Conservation (phyloP, 495 filamentous ascomycete genomes). For the Durotheca rogersii region DNA sequence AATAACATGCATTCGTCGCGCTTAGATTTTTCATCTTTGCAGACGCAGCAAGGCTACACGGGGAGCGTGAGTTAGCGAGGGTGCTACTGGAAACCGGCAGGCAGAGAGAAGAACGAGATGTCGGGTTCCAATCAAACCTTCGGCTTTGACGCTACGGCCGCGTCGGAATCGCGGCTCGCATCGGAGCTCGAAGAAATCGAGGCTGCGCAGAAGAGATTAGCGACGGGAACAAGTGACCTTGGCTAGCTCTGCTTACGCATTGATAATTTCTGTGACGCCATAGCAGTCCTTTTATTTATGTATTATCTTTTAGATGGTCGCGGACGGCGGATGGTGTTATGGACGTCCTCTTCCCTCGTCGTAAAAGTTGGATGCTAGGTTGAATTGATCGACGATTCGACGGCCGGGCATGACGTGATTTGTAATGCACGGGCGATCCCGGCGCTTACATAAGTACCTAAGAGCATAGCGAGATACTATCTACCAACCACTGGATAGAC, state of each 20-base stretch:
- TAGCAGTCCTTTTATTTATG: conserved; percentile 17
- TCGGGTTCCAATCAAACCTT: conserved; percentile 40
- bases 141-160: conserved; percentile 40
- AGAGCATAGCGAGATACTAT: too few species aligned
- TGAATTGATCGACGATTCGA: conserved; percentile 6
- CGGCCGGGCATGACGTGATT: conserved; percentile 34
- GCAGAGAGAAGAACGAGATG: background rate
- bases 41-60: conserved; percentile 91
- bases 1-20: conserved; percentile 99
- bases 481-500: too few species aligned
- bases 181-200: conserved; percentile 33
- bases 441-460: background rate
- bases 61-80: background rate
- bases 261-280: conserved; percentile 37
- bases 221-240: background rate
- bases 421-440: conserved; percentile 17
- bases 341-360: background rate
- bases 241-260: conserved; percentile 34
- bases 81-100: conserved; percentile 3
- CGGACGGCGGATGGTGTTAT: background rate
- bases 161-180: conserved; percentile 24
- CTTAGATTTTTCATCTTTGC: conserved; percentile 86
- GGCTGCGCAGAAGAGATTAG: conserved; percentile 22
- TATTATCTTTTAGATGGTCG: background rate
- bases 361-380: conserved; percentile 13